Evolutionary conservation across 1,284 basidiomycete genomes (phyloP).

Genomic region (Leccinum griseonigrum): DNA sequence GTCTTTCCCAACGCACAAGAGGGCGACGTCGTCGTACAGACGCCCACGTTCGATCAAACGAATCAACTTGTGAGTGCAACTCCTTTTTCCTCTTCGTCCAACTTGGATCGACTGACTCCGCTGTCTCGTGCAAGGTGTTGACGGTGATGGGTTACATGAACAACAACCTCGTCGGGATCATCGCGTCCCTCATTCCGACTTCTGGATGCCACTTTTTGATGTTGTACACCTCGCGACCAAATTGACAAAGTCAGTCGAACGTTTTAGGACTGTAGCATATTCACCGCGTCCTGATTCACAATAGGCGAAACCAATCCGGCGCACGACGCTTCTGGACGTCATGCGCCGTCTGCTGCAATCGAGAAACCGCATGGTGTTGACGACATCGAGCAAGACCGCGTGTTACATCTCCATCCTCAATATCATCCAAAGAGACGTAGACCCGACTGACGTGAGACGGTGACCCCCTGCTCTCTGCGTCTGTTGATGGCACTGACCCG

Average conservation of each 20-base stretch:
- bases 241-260: conserved; percentile 75
- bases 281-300: conserved; percentile 2
- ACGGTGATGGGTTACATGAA: conserved; percentile 99
- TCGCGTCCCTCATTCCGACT: conserved; percentile 96
- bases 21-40: conserved; percentile 95
- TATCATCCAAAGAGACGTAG: conserved; percentile 98
- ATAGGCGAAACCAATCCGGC: conserved; percentile 86
- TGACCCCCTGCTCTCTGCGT: background rate
- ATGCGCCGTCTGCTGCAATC: conserved; percentile 98
- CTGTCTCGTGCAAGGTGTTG: conserved; percentile 59
- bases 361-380: conserved; percentile 99
- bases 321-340: conserved; percentile 96
- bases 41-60: conserved; percentile 91
- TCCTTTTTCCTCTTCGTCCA: background rate
- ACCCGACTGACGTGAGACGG: conserved; percentile 86
- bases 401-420: conserved; percentile 99
- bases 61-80: conserved; percentile 77
- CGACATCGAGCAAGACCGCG: conserved; percentile 83
- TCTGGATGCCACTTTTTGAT: conserved; percentile 99
- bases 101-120: conserved; percentile 3
- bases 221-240: conserved; percentile 96
- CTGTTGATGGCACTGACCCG: conserved; percentile 8
- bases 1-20: conserved; percentile 95
- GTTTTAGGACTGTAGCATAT: background rate
- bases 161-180: conserved; percentile 97